phyloP scores from a whole-genome alignment of 2,329 filamentous ascomycete species.

The Lasiodiplodia hormozganensis region DNA sequence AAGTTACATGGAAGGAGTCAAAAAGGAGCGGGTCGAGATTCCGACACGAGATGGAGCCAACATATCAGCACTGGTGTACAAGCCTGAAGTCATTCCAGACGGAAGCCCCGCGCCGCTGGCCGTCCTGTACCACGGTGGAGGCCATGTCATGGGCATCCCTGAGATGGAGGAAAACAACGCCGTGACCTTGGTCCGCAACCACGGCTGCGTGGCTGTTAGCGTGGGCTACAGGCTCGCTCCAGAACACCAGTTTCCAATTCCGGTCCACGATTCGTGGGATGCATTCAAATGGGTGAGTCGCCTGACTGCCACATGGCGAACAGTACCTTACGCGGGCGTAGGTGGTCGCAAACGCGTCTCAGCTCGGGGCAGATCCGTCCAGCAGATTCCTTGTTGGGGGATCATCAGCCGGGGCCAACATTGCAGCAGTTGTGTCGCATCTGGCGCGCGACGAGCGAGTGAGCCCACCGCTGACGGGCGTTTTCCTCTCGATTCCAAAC shows the following conservation, averaged over 20 bases:
- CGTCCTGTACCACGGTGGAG: constrained; percentile 36
- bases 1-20: background rate
- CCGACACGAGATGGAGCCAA: background rate
- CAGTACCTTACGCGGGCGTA: background rate
- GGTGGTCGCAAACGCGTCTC: constrained; percentile 30
- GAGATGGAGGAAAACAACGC: constrained; percentile 29
- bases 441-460: constrained; percentile 34
- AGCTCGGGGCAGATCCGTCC: constrained; percentile 30
- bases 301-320: background rate
- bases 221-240: constrained; percentile 68
- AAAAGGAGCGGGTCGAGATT: constrained; percentile 1
- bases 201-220: constrained; percentile 65
- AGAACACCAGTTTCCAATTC: constrained; percentile 67
- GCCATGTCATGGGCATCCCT: constrained; percentile 31
- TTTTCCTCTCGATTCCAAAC: constrained; percentile 30
- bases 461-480: constrained; percentile 33
- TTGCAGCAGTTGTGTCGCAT: constrained; percentile 33
- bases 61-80: background rate
- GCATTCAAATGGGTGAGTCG: constrained; percentile 32
- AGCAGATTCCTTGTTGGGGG: constrained; percentile 34
- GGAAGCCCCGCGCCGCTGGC: constrained; percentile 30
- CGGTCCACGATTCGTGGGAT: constrained; percentile 61
- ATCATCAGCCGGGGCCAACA: constrained; percentile 33
- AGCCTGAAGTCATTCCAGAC: background rate
- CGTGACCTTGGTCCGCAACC: constrained; percentile 51